Evolutionary conservation across 768 basidiomycete genomes (phyloP), one percentile per base, ranked within the genome.

Genomic region (Peribolospora kevripleyi): DNA sequence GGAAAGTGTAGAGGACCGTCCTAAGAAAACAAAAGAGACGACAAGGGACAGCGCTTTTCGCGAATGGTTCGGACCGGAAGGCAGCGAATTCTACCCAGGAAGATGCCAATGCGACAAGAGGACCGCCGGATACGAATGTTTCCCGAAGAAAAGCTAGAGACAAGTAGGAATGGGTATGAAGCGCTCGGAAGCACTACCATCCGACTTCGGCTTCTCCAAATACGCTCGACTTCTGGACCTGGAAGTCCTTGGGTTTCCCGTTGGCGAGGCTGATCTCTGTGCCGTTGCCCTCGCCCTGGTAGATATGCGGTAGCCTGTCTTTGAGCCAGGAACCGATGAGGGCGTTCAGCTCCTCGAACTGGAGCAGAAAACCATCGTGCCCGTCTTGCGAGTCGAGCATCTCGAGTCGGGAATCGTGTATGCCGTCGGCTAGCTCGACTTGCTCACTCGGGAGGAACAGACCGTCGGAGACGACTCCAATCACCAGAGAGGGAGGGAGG

Each of bases 331-430:
- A 65, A 55, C 84, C 65, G 38, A 93, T 77, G 65, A 81, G 77
- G 38, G 65, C 69, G 63, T 95, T 90, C 62, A 98, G 91, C 62
- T 79, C 78, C 70, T 95, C 84, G 64, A 97, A 97, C 69, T 98
- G 91, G 55, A 97, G 73, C 58, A 98, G 68, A 68, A 97, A 97
- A n/a, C 91, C 91, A 64, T 98, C 93, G 65, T 98, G 91, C 1
- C 93, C 91, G 63, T 95, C 88, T 2, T 78, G 80, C 5, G 77
- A 80, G 3, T 79, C 76, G 47, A 97, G 82, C 0, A 50, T 13
- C 9, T 9, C 50, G 10, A 97, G 73, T 62, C 82, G 75, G 25
- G 25, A 25, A 25, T 25, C 25, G 25, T 25, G 25, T 25, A 25
- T 25, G 25, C 25, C 25, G 25, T 25, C 25, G 25, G 25, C 25